Percentiles rank a stretch among this genome's conserved stretches.
These are phyloP conservation scores for Dianthus caryophyllus DNA, from an alignment of 148 eudicot genomes.

Conservation along the genomic window DNA sequence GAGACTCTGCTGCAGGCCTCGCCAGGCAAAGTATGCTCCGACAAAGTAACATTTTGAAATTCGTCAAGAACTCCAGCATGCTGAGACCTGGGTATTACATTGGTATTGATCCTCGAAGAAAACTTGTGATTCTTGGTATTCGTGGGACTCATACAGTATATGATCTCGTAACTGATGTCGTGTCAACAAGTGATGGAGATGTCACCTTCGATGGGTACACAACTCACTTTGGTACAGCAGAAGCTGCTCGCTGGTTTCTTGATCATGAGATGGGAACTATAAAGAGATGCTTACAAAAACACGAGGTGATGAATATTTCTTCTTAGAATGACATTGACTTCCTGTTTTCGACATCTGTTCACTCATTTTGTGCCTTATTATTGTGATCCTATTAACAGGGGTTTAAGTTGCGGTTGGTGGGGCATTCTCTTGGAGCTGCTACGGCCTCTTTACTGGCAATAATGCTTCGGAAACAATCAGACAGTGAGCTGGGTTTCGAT, in stretches of 20 bases:
- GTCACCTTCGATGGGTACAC: constrained; percentile 73
- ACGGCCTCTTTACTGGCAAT: constrained; percentile 85
- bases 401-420: constrained; percentile 91
- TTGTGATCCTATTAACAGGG: constrained; percentile 64
- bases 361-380: neutral
- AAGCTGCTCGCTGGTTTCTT: constrained; percentile 97
- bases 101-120: constrained; percentile 70
- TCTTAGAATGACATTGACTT: neutral
- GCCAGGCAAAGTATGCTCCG: constrained; percentile 90
- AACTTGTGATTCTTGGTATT: constrained; percentile 87
- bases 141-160: constrained; percentile 91
- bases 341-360: neutral
- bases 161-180: constrained; percentile 84
- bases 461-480: constrained; percentile 70
- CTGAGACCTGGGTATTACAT: constrained; percentile 95
- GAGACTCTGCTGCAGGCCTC: constrained; percentile 56
- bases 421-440: constrained; percentile 97
- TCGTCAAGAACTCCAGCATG: constrained; percentile 66
- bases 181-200: constrained; percentile 76
- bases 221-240: constrained; percentile 89
- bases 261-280: constrained; percentile 71
- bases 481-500: constrained; percentile 68
- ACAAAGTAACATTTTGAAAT: constrained; percentile 71
- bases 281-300: constrained; percentile 58
- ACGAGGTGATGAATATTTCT: constrained; percentile 50